Base-by-base conservation (phyloP, 768 basidiomycete species). In the Lenzites betulinus region DNA sequence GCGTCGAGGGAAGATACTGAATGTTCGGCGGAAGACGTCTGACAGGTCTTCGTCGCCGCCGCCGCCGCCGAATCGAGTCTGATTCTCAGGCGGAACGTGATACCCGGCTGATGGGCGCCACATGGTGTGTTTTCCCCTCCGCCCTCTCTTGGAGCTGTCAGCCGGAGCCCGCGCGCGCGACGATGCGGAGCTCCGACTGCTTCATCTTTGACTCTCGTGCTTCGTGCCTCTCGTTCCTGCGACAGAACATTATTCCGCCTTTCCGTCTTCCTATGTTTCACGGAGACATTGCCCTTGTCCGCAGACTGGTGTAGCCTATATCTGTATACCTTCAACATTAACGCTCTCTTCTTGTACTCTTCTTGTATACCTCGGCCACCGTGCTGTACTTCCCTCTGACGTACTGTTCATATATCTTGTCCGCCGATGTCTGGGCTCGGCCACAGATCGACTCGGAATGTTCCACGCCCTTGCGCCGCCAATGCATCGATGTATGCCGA, bases 51-150 rank as follows among this genome's bases (percentile, higher is more conserved):
- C 38, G 53, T 50, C 30, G 30, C 30, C 11, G 30, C 30, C 30
- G 30, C 30, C 35, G 38, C 56, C 39, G 56, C 41, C 28, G 54
- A 56, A 38, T 47, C 35, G n/a, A 48, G 54, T 51, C 54, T 61
- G 60, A 61, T 61, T 61, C 60, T 28, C 60, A 61, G 54, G 54
- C 53, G 54, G 60, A 43, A 13, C 13, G 50, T 55, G 60, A 61
- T 61, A 61, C 60, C 60, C 60, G 60, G 46, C 3, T 61, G 60
- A 61, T 55, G 54, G n/a, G 49, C 30, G 52, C 59, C 59, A 60
- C 59, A 60, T 54, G 59, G 59, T 28, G 46, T 28, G 18, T 28
- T 30, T 13, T 28, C 13, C 33, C 20, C 28, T 50, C 33, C 41
- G 15, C 52, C 12, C 46, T 8, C 44, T 47, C 38, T 41, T 43